Evolutionary conservation across 805 yeast species (phyloP), one percentile per base, ranked within the genome.

Genomic region (Saturnispora serradocipensis): DNA sequence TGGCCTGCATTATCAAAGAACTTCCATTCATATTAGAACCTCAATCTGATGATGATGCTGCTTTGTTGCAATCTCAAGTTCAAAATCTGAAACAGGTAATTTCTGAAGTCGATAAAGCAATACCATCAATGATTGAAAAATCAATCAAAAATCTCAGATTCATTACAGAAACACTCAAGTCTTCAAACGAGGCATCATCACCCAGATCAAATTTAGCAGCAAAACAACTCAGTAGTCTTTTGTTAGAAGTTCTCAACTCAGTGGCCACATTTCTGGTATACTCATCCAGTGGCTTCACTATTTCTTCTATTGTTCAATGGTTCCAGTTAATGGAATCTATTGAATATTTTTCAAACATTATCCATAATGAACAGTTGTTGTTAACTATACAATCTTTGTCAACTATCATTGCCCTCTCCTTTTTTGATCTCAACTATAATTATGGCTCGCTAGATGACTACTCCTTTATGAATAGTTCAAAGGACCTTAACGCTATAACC

Each of bases 361-460:
- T 13, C 48, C 49, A 22, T 13, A 25, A 34, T 13, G 65, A 15
- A 54, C 64, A 54, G n/a, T 48, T 45, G 15, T 45, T 36, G 15
- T 3, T 48, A 4, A 61, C 68, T 57, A 64, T 82, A 4, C 74
- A 75, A 54, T 70, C 77, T 1, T 66, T 83, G 16, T 57, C 71
- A 3, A 75, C 84, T 1, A 61, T 80, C 2, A 67, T 76, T 1
- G 72, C 83, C 3, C 58, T 85, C 9, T 60, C 79, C 27, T 64
- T 83, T 38, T 60, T 86, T 24, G 88, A 86, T 49, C 66, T 84
- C 53, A 77, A 81, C 43, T 72, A 74, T 36, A 71, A 76, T 34
- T 70, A 67, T 48, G 77, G 74, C 16, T 61, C 74, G 1, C 61
- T 76, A 20, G 66, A 69, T 28, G 65, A 70, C 36, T 59, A 66